Percentiles rank a stretch among this genome's conserved stretches.
Conservation (phyloP, 345 rosid species). For the Barbarea vulgaris region DNA sequence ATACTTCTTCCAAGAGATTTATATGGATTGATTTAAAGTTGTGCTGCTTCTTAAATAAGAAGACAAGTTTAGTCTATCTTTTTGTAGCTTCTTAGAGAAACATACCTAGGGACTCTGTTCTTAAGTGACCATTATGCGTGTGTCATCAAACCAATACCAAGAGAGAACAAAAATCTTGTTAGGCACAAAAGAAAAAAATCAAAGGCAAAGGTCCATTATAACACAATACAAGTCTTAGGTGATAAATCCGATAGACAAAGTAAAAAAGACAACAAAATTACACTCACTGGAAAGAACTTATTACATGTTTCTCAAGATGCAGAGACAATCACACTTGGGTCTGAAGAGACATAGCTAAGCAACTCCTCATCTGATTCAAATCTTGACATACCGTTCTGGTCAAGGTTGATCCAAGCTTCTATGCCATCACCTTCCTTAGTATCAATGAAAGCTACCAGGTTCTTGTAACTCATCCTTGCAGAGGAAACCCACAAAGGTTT, state of each 20-base stretch:
- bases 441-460: conserved; percentile 20
- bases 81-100: not conserved
- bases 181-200: not conserved
- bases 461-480: conserved; percentile 27
- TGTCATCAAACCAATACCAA: not conserved
- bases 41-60: not conserved
- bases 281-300: not conserved
- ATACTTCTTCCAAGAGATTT: not conserved
- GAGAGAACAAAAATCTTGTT: not conserved
- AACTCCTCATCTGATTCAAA: conserved; percentile 29
- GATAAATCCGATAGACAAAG: not conserved
- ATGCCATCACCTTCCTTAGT: conserved; percentile 30
- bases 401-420: conserved; percentile 34
- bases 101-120: not conserved
- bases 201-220: not conserved
- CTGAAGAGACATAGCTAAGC: conserved; percentile 23
- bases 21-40: not conserved
- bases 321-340: conserved; percentile 21
- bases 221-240: not conserved
- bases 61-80: not conserved
- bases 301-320: conserved; percentile 1
- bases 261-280: not conserved
- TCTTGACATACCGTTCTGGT: conserved; percentile 29
- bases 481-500: conserved; percentile 33
- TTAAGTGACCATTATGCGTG: not conserved